Evolutionary conservation across 1,284 basidiomycete species (phyloP), one percentile per base, ranked within the genome.

Genomic region (Boletellus sp.): DNA sequence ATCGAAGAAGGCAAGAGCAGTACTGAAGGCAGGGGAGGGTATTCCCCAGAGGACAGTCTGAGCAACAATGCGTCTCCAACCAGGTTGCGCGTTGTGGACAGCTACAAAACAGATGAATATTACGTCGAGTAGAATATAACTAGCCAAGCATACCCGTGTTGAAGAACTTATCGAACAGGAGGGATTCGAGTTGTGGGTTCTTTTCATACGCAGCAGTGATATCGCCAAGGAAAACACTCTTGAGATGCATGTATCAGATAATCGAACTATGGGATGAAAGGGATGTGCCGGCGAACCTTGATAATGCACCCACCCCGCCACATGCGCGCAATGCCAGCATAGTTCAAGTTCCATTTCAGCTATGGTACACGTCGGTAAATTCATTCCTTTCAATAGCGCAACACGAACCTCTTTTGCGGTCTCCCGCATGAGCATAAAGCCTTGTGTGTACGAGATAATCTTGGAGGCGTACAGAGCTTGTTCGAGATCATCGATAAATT

Each of bases 221-320:
- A 71, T 97, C 94, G 60, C 84, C 81, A 54, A 97, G 81, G 88
- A 97, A 97, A 68, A 97, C 94, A 64, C 86, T 89, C 87, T 58
- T 83, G 54, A 30, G 50, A 38, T 47, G 12, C 26, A 38, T 30
- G 48, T 22, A 51, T 58, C 37, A 53, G 48, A 52, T 13, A 18
- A 53, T 47, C 13, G 24, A 22, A 16, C 16, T 28, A 33, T 50
- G 5, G 12, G 33, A 24, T n/a, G 30, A 37, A 50, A 4, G 16
- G 19, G 22, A 32, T 45, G 24, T 19, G 22, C 37, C 2, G 40
- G 48, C 64, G 45, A 57, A 79, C 85, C 81, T 94, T 93, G 83
- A 99, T 99, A 74, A 99, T 99, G 75, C 97, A 99, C 60, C 97
- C 97, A 62, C 97, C 97, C 67, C 96, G 93, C 97, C 97, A 99